Evolutionary conservation across 371 early-diverging fungal genomes (phyloP).

Genomic region (Fennellomyces sp.): DNA sequence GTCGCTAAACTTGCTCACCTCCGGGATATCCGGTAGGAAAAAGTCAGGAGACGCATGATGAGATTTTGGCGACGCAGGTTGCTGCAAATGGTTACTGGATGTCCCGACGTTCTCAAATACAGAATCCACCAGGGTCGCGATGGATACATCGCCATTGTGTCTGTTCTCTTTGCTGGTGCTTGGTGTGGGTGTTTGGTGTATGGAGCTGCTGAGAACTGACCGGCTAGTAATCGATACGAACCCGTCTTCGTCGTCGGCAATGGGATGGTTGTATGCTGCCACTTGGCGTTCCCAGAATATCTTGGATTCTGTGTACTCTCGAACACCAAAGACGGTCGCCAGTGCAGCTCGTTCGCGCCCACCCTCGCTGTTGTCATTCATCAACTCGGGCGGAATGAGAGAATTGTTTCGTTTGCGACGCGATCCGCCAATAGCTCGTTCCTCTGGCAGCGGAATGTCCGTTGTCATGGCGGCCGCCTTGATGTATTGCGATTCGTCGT

Average conservation of each 20-base stretch:
- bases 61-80: too few species aligned
- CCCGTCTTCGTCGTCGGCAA: slow-evolving; percentile 11
- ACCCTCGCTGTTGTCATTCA: slow-evolving; percentile 42
- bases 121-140: slow-evolving; percentile 31
- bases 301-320: slow-evolving; percentile 49
- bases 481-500: slow-evolving; percentile 1
- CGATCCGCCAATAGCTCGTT: slow-evolving; percentile 27
- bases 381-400: slow-evolving; percentile 37
- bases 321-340: slow-evolving; percentile 53
- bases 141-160: slow-evolving; percentile 11
- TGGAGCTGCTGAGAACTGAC: slow-evolving; percentile 9
- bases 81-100: too few species aligned
- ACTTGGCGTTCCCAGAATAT: slow-evolving; percentile 44
- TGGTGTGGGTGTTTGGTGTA: neutral
- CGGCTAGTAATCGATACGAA: slow-evolving; percentile 19
- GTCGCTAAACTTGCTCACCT: slow-evolving; percentile 43
- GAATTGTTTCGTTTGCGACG: slow-evolving; percentile 47
- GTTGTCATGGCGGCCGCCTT: slow-evolving; percentile 17
- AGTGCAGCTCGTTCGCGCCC: slow-evolving; percentile 47
- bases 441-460: slow-evolving; percentile 24
- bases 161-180: neutral
- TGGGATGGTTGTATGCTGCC: neutral
- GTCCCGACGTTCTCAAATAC: slow-evolving; percentile 19
- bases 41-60: too few species aligned
- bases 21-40: slow-evolving; percentile 37